Evolutionary conservation across 176 grass and related monocot species (phyloP).

Genomic region (Eragrostis nindensis): DNA sequence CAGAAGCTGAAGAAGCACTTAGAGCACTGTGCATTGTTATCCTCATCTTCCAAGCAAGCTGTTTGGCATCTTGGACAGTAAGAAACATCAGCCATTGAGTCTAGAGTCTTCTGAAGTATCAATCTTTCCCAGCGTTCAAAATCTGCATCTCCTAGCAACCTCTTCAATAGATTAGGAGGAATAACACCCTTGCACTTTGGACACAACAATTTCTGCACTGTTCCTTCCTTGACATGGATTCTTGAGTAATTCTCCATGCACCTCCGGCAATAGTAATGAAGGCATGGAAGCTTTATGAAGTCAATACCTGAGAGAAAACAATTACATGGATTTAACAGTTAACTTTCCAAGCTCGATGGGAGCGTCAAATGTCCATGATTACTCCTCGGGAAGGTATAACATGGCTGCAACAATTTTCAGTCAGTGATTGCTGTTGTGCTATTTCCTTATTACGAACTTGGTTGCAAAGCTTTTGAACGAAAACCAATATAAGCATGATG

Average conservation of each 20-base stretch:
- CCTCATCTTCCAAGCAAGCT: slow-evolving; percentile 56
- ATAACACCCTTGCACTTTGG: slow-evolving; percentile 48
- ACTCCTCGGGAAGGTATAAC: background rate
- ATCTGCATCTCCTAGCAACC: slow-evolving; percentile 49
- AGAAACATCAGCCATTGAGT: slow-evolving; percentile 48
- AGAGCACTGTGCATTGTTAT: slow-evolving; percentile 48
- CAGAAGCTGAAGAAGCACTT: slow-evolving; percentile 67
- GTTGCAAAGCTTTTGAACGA: background rate
- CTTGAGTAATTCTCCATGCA: slow-evolving; percentile 64
- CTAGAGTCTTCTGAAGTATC: slow-evolving; percentile 46
- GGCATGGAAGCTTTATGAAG: slow-evolving; percentile 59
- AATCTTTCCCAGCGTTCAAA: slow-evolving; percentile 62
- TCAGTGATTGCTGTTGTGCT: background rate
- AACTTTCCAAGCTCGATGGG: background rate
- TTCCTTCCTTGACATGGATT: slow-evolving; percentile 65
- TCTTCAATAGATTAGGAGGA: slow-evolving; percentile 56
- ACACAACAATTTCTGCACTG: slow-evolving; percentile 52
- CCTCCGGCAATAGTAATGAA: slow-evolving; percentile 61
- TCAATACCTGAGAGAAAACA: slow-evolving; percentile 40
- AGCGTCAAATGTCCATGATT: slow-evolving; percentile 3
- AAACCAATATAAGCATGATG: background rate
- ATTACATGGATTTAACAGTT: background rate
- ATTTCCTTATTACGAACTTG: background rate
- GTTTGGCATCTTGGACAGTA: slow-evolving; percentile 68
- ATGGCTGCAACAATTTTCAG: background rate